Base-by-base conservation (phyloP, 371 early-diverging fungal species). In the Sanchytrium tribonematis region DNA sequence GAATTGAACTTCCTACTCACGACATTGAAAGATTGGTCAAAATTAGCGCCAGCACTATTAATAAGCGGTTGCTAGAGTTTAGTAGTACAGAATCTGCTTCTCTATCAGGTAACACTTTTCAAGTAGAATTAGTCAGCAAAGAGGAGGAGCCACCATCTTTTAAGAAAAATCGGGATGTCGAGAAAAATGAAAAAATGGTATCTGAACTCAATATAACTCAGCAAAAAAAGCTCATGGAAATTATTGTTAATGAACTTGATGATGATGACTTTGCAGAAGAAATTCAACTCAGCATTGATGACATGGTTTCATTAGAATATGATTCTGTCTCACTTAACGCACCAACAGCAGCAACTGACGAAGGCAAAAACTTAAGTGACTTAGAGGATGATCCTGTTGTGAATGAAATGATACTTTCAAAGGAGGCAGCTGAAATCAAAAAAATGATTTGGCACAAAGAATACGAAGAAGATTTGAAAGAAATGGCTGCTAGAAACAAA, bases 11-110 rank as follows among this genome's bases (percentile, higher is more conserved):
- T 68, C 85, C 92, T 0, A 79, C 83, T 16, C 79, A 78, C 29
- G 98, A 99, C 75, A 86, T 98, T 69, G 88, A 92, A 66, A 79
- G 82, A 68, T 86, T 93, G 0, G 98, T 96, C 66, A 92, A 92
- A 76, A 92, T 97, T 29, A 89, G 89, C 32, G 91, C 88, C 71
- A 76, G 82, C 0, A 99, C 98, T 0, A 83, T 99, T 66, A 80
- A 84, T 70, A 88, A 86, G 71, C 80, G 97, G 69, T 71, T 80
- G 17, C 68, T 70, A 65, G 80, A 80, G 69, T 70, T 80, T 1
- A 70, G 32, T 17, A 73, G 74, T 1, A 80, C 80, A 29, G 71
- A 72, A 67, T 74, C 73, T 65, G 78, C 78, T 28, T 65, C 71
- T n/a, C 70, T 80, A 30, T 73, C 74, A n/a, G 71, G 77, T 27